Percentiles rank a stretch among this genome's conserved stretches.
phyloP scores from a whole-genome alignment of 75 land plant genomes.

The Pinus taeda region DNA sequence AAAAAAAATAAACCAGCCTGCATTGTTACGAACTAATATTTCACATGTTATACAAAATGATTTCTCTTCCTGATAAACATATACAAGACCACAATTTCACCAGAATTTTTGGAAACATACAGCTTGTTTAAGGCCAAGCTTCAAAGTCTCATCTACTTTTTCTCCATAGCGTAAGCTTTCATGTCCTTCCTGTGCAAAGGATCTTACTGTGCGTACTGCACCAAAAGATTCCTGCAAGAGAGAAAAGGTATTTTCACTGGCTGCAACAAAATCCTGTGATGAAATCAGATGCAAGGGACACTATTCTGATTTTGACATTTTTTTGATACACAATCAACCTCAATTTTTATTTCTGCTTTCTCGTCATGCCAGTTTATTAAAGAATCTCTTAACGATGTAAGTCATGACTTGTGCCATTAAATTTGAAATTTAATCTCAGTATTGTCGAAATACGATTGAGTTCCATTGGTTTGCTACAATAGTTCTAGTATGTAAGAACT shows the following conservation, averaged over 20 bases:
- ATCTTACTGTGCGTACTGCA: conserved; percentile 91
- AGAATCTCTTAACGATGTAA: not conserved
- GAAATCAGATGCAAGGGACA: not conserved
- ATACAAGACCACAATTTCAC: not conserved
- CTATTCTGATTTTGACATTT: not conserved
- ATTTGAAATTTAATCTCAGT: conserved; percentile 3
- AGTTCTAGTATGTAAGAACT: not conserved
- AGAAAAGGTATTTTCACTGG: not conserved
- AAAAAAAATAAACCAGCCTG: too few species aligned
- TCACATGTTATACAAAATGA: conserved; percentile 1
- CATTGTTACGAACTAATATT: not conserved
- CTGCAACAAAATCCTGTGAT: not conserved
- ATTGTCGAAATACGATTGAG: too few species aligned
- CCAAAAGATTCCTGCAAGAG: conserved; percentile 88
- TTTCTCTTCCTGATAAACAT: not conserved
- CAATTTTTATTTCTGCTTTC: not conserved
- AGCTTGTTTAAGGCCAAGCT: conserved; percentile 93
- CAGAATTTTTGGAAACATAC: conserved; percentile 42
- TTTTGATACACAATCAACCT: not conserved
- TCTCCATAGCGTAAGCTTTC: conserved; percentile 75
- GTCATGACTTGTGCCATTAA: not conserved
- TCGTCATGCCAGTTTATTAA: too few species aligned
- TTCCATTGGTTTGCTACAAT: not conserved
- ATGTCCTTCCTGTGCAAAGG: conserved; percentile 92
- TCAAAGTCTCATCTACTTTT: conserved; percentile 83